Conservation (phyloP, 306 rosid species). For the Pterocarpus macrocarpus region DNA sequence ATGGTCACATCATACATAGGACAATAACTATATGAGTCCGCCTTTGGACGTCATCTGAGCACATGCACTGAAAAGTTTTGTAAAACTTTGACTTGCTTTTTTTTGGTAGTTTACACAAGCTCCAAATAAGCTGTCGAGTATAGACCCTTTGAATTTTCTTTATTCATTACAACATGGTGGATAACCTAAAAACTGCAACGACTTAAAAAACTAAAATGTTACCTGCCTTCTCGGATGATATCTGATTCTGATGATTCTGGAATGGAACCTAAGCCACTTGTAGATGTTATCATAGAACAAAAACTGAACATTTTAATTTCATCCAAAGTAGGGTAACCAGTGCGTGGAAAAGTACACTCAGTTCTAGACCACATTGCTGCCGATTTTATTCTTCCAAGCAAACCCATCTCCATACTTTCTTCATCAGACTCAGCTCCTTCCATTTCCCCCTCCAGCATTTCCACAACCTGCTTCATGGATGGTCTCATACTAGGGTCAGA, state of each 20-base stretch:
- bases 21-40: not conserved
- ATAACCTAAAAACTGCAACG: conserved; percentile 14
- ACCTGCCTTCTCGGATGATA: conserved; percentile 26
- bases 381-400: conserved; percentile 52
- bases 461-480: conserved; percentile 66
- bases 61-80: not conserved
- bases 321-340: conserved; percentile 57
- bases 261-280: conserved; percentile 19
- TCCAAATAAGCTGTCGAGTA: conserved; percentile 1
- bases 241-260: conserved; percentile 31
- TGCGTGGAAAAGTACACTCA: conserved; percentile 9
- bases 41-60: conserved; percentile 1
- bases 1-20: not conserved
- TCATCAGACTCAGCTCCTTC: conserved; percentile 41
- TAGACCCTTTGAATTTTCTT: not conserved
- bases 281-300: conserved; percentile 16
- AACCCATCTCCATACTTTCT: conserved; percentile 46
- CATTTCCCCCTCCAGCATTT: conserved; percentile 58
- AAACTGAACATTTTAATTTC: conserved; percentile 46
- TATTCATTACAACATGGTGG: not conserved
- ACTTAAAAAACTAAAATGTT: not conserved
- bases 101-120: not conserved
- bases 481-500: conserved; percentile 65
- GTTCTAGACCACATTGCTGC: conserved; percentile 47
- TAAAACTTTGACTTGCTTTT: not conserved